These are phyloP conservation scores for Ambrosia artemisiifolia DNA, from an alignment of 129 eudicot species.

Conservation along the genomic window DNA sequence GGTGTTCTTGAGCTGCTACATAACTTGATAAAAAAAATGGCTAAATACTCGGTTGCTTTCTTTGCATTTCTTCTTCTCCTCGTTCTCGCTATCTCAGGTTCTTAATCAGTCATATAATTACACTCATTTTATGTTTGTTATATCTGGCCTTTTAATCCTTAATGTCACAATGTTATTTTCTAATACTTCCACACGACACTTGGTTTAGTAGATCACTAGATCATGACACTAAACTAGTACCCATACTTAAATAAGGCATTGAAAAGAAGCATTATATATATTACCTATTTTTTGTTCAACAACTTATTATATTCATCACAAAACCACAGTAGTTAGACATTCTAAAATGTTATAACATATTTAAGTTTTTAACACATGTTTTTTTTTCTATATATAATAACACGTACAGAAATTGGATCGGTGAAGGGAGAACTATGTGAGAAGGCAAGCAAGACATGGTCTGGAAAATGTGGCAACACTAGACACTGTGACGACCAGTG, in stretches of 20 bases:
- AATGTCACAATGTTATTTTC: no score
- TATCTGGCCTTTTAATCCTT: no score
- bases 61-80: background rate
- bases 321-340: no score
- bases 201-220: no score
- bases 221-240: no score
- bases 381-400: background rate
- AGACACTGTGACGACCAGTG: slow-evolving; percentile 30
- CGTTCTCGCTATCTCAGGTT: slow-evolving; percentile 23
- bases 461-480: slow-evolving; percentile 29
- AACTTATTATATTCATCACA: no score
- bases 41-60: background rate
- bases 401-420: background rate
- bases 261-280: no score
- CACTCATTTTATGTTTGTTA: no score
- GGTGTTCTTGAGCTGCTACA: background rate
- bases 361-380: background rate
- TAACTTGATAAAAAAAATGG: slow-evolving; percentile 6
- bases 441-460: slow-evolving; percentile 36
- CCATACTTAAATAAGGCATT: no score
- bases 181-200: no score
- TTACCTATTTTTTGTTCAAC: no score
- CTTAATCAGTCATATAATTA: background rate
- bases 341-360: background rate
- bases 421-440: slow-evolving; percentile 25